phyloP scores from a whole-genome alignment of 1,139 yeast genomes.

The Saccharomyces pastorianus region DNA sequence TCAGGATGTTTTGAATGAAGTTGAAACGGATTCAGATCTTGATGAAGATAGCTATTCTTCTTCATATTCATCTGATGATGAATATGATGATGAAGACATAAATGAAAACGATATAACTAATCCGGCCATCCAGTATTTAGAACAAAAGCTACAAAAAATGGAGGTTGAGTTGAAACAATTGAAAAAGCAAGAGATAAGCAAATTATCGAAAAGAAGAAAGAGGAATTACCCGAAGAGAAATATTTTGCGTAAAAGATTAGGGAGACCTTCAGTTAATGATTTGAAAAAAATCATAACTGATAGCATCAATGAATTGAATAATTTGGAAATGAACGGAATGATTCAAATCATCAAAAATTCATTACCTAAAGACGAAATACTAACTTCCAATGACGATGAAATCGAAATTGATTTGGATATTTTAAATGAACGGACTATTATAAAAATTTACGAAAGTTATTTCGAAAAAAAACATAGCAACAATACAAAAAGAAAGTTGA shows the following conservation, averaged over 20 bases:
- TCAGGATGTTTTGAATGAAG: slow-evolving; percentile 20
- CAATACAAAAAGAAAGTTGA: not conserved
- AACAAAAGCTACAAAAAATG: slow-evolving; percentile 79
- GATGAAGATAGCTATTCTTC: slow-evolving; percentile 33
- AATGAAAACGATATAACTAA: slow-evolving; percentile 67
- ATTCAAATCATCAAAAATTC: slow-evolving; percentile 80
- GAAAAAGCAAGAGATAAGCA: slow-evolving; percentile 65
- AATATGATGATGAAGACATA: slow-evolving; percentile 48
- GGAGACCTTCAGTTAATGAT: slow-evolving; percentile 38
- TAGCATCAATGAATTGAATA: slow-evolving; percentile 65
- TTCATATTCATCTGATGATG: not conserved
- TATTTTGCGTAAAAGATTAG: not conserved
- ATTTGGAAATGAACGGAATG: slow-evolving; percentile 74
- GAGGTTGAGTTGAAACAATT: slow-evolving; percentile 72
- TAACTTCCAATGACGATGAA: slow-evolving; percentile 49
- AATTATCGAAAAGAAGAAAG: slow-evolving; percentile 38
- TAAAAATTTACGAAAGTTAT: slow-evolving; percentile 60
- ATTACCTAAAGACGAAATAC: slow-evolving; percentile 54
- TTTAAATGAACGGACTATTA: slow-evolving; percentile 72
- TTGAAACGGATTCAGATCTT: slow-evolving; percentile 20
- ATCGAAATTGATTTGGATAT: slow-evolving; percentile 94
- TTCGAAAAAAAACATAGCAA: slow-evolving; percentile 10
- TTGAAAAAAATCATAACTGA: slow-evolving; percentile 94
- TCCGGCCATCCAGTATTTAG: slow-evolving; percentile 83
- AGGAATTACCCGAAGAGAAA: slow-evolving; percentile 20